Evolutionary conservation across 2,329 filamentous ascomycete species (phyloP).

Genomic region (Ophiostoma montium): DNA sequence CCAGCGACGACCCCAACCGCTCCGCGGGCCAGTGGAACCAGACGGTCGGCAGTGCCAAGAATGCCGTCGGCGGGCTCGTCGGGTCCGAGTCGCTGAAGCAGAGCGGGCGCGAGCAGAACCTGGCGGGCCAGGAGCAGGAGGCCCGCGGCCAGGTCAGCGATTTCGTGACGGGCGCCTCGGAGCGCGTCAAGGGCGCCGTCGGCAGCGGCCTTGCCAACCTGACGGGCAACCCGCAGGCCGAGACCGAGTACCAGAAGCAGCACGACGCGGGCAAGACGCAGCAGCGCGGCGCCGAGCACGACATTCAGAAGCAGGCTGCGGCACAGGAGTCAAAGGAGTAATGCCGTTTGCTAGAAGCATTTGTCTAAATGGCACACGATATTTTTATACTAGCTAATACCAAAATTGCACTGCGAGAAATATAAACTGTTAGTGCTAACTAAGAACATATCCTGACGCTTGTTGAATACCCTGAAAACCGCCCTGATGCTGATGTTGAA

Average conservation of each 20-base stretch:
- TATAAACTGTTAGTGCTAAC: too few species aligned
- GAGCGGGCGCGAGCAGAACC: constrained; percentile 63
- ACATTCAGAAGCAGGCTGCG: constrained; percentile 60
- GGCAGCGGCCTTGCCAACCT: constrained; percentile 58
- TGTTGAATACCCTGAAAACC: too few species aligned
- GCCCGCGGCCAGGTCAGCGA: constrained; percentile 71
- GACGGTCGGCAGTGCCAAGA: constrained; percentile 75
- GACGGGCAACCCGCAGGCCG: constrained; percentile 52
- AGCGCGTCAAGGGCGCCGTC: constrained; percentile 53
- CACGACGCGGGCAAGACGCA: constrained; percentile 70
- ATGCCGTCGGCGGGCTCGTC: constrained; percentile 59
- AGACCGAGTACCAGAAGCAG: constrained; percentile 50
- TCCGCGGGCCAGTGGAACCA: constrained; percentile 69
- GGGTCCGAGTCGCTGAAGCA: constrained; percentile 66
- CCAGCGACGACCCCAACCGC: constrained; percentile 60
- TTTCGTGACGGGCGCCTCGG: constrained; percentile 49
- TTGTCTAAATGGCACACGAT: too few species aligned
- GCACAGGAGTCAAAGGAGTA: constrained; percentile 16
- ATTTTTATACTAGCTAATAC: too few species aligned
- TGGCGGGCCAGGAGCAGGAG: constrained; percentile 66
- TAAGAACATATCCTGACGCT: too few species aligned
- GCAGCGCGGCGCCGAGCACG: constrained; percentile 70
- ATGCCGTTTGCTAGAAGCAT: neutral
- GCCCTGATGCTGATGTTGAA: neutral
- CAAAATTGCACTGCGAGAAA: neutral